These are phyloP conservation scores for Suhomyces kilbournensis DNA, from an alignment of 805 yeast species.

Conservation along the genomic window DNA sequence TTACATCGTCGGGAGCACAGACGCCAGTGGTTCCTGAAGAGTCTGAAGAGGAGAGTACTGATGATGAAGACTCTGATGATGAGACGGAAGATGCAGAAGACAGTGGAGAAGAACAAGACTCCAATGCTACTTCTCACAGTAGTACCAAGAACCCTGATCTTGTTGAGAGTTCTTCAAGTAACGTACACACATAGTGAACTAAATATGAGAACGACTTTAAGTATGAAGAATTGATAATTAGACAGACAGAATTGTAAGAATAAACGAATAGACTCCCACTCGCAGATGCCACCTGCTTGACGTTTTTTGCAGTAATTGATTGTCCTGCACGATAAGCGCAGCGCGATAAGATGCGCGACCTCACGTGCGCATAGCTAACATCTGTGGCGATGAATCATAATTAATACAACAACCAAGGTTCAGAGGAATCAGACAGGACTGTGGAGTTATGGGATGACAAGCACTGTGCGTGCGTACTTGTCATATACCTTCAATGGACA, in stretches of 20 bases:
- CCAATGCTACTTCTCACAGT: background rate
- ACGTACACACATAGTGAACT: background rate
- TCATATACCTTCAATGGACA: too few species aligned
- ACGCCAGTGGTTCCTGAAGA: conserved; percentile 25
- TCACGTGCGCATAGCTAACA: background rate
- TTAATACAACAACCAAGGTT: background rate
- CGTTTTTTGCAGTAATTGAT: background rate
- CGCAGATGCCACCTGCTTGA: too few species aligned
- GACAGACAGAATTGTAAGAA: too few species aligned
- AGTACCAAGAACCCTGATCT: background rate
- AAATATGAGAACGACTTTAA: too few species aligned
- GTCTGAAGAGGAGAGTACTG: conserved; percentile 11
- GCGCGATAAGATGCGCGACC: background rate
- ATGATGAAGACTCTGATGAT: conserved; percentile 10
- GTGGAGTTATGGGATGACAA: background rate
- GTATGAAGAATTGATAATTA: too few species aligned
- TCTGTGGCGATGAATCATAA: background rate
- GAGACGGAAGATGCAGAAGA: conserved; percentile 7
- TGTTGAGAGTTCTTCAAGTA: background rate
- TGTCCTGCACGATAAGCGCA: background rate
- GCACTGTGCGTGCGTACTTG: background rate
- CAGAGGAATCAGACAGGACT: background rate
- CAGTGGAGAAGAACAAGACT: background rate
- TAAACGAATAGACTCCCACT: too few species aligned
- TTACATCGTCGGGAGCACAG: conserved; percentile 21